Percentiles rank a stretch among this genome's conserved stretches.
Evolutionary conservation across 306 rosid species (phyloP).

Genomic region (Cajanus cajan): DNA sequence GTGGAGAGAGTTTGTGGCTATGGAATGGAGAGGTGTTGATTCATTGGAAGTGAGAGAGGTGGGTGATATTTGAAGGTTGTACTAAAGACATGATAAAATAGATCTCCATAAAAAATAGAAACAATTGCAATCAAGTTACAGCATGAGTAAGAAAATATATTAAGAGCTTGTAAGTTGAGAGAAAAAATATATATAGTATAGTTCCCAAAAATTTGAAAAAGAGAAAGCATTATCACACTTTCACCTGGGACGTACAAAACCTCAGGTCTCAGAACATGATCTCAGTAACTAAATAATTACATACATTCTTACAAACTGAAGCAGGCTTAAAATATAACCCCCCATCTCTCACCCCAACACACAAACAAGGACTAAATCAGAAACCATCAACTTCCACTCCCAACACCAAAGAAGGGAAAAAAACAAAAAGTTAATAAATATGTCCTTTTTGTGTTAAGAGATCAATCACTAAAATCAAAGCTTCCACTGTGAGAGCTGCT

Average conservation of each 20-base stretch:
- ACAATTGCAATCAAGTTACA: background rate
- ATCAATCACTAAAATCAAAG: slow-evolving; percentile 76
- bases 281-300: background rate
- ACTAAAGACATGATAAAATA: background rate
- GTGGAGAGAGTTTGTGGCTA: background rate
- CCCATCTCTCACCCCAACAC: background rate
- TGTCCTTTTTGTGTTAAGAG: slow-evolving; percentile 14
- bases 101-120: background rate
- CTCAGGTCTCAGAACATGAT: background rate
- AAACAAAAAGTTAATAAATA: background rate
- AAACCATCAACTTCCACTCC: slow-evolving; percentile 13
- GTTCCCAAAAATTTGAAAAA: background rate
- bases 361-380: slow-evolving; percentile 7
- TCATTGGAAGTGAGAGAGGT: background rate
- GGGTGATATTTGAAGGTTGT: no score
- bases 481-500: slow-evolving; percentile 90
- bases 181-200: background rate
- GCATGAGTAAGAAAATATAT: background rate
- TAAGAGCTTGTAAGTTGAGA: background rate
- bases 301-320: slow-evolving; percentile 12
- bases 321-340: background rate
- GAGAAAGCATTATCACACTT: background rate
- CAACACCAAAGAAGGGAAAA: background rate
- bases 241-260: slow-evolving; percentile 13
- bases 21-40: background rate